Evolutionary conservation across 768 basidiomycete species (phyloP).

Genomic region (Rhodotorula diobovata): DNA sequence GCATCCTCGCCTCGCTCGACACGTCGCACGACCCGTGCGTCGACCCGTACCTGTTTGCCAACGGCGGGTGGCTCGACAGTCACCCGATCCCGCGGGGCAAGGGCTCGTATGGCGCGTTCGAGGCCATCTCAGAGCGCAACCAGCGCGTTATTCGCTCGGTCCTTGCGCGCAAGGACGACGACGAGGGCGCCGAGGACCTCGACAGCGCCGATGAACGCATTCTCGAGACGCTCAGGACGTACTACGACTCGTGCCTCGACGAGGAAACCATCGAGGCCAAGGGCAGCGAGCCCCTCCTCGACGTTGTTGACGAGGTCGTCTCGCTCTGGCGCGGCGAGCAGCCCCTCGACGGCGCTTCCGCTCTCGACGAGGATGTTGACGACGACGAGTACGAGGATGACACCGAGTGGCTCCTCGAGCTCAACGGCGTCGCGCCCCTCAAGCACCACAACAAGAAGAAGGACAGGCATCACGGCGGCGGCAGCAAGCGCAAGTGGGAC

Average conservation of each 20-base stretch:
- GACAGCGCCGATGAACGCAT: constrained; percentile 59
- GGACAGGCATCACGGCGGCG: not conserved
- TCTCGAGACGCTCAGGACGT: constrained; percentile 50
- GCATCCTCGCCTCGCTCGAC: constrained; percentile 75
- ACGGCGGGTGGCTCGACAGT: constrained; percentile 77
- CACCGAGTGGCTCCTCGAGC: constrained; percentile 2
- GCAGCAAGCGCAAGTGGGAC: constrained; percentile 18
- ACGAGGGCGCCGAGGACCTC: constrained; percentile 33
- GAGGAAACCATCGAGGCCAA: constrained; percentile 69
- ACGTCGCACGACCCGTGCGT: constrained; percentile 84
- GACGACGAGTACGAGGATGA: constrained; percentile 35
- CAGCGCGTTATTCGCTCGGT: constrained; percentile 66
- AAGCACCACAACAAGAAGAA: constrained; percentile 24
- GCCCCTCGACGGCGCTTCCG: constrained; percentile 55
- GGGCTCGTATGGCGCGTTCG: constrained; percentile 46
- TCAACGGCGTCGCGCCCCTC: not conserved
- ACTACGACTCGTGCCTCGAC: constrained; percentile 78
- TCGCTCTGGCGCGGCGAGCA: constrained; percentile 58
- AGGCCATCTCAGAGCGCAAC: constrained; percentile 35
- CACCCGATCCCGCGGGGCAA: constrained; percentile 87
- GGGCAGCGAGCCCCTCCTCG: constrained; percentile 66
- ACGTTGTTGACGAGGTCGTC: constrained; percentile 60
- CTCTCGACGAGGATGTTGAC: constrained; percentile 31
- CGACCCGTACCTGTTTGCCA: constrained; percentile 87
- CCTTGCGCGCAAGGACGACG: constrained; percentile 52